Evolutionary conservation across 1,284 basidiomycete species (phyloP), one percentile per base, ranked within the genome.

Genomic region (Melampsora abietis-canadensis): DNA sequence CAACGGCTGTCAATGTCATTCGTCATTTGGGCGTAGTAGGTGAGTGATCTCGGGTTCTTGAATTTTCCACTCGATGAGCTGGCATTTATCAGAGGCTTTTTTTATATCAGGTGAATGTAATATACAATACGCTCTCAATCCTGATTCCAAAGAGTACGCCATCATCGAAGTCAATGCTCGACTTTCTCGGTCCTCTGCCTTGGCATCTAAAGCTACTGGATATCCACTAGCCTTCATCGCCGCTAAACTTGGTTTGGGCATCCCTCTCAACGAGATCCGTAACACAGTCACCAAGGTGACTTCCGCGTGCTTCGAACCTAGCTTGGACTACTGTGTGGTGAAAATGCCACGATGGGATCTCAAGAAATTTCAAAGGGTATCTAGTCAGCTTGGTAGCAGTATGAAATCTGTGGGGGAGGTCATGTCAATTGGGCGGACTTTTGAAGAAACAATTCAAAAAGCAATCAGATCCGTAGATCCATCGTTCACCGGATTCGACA

Each of bases 81-180:
- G 48, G 27, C 57, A 74, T 27, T 17, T n/a, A 24, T 15, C 27
- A n/a, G n/a, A 57, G 17, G 57, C 14, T 15, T 17, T 60, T 37
- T 8, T 40, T 30, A 30, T 40, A 24, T 54, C 15, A 75, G 73
- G 96, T 77, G 95, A 98, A 85, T 95, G 96, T 84, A 98, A 98
- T 83, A 98, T 98, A 77, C 95, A 98, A 83, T 98, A 98, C 81
- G 95, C 96, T 1, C 87, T 98, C 80, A 97, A 98, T 83, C 95
- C 96, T 0, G 87, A 86, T 68, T 96, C 92, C 27, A 90, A 92
- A 81, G 92, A 98, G 82, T 98, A 98, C 84, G 98, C 94, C 83
- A 97, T 98, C 81, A 98, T 98, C 82, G 95, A 98, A 85, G 95
- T 98, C 82, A 98, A 98, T 81, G 96, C 95, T n/a, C 92, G 95